phyloP scores from a whole-genome alignment of 2,329 filamentous ascomycete species.

The Monosporascus sp. region DNA sequence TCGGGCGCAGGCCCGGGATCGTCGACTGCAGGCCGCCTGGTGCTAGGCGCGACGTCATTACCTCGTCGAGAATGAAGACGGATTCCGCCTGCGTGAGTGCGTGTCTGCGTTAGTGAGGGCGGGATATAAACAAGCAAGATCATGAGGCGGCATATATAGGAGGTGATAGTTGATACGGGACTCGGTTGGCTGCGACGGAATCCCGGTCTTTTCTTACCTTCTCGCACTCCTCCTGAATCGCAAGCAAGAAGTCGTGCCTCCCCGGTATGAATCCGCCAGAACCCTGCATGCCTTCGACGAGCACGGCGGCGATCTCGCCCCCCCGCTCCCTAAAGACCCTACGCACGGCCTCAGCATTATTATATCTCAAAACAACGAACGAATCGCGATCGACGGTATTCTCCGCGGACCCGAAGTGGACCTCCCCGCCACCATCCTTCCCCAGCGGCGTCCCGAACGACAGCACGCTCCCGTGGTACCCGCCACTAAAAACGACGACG shows the following conservation, averaged over 20 bases:
- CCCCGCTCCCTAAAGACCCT: conserved; percentile 33
- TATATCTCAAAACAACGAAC: conserved; percentile 58
- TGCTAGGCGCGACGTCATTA: conserved; percentile 60
- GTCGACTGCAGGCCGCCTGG: conserved; percentile 42
- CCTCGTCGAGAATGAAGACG: conserved; percentile 65
- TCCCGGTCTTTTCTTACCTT: conserved; percentile 14
- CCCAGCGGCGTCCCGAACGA: conserved; percentile 31
- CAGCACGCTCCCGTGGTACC: conserved; percentile 52
- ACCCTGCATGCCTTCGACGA: conserved; percentile 64
- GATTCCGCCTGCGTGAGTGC: conserved; percentile 35
- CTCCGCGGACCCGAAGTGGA: conserved; percentile 22
- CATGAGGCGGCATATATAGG: too few species aligned
- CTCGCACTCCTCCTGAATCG: conserved; percentile 42
- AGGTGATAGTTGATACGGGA: too few species aligned
- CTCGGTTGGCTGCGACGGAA: too few species aligned
- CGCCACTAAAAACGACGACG: conserved; percentile 45
- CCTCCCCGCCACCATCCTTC: conserved; percentile 17
- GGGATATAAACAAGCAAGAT: too few species aligned
- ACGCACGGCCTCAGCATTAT: conserved; percentile 46
- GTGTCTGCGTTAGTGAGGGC: background rate
- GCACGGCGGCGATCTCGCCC: conserved; percentile 52
- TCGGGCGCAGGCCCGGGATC: conserved; percentile 42
- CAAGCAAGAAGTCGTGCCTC: conserved; percentile 43
- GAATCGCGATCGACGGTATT: conserved; percentile 48
- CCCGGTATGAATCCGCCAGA: conserved; percentile 53